Percentiles rank a stretch among this genome's conserved stretches.
Evolutionary conservation across 345 rosid genomes (phyloP).

Genomic region (Eucalyptus sideroxylon): DNA sequence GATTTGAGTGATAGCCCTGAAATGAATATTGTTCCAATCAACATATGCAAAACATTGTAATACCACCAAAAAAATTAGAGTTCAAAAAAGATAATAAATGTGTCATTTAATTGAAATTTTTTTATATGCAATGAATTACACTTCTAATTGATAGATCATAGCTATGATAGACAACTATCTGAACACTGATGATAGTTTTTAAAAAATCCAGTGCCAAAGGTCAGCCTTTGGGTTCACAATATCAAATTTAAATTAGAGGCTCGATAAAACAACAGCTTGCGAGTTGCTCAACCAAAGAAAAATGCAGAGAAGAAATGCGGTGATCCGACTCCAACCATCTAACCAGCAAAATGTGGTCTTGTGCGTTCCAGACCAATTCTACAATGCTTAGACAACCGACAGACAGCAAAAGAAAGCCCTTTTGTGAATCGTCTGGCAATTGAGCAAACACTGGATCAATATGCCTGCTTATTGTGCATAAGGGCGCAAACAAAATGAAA

Average conservation of each 20-base stretch:
- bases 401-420: not conserved
- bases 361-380: not conserved
- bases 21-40: not conserved
- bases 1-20: slow-evolving; percentile 90
- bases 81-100: not conserved
- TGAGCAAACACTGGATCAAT: not conserved
- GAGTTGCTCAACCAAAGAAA: not conserved
- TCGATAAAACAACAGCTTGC: not conserved
- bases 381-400: not conserved
- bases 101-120: not conserved
- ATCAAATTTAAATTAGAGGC: not conserved
- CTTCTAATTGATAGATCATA: not conserved
- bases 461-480: not conserved
- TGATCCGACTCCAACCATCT: not conserved
- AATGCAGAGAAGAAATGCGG: not conserved
- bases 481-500: not conserved
- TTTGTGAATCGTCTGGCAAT: not conserved
- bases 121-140: not conserved
- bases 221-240: not conserved
- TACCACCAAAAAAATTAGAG: not conserved
- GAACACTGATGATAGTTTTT: not conserved
- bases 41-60: not conserved
- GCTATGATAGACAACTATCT: not conserved
- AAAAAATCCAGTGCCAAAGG: not conserved
- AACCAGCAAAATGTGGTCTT: not conserved